Percentiles rank a stretch among this genome's conserved stretches.
These are phyloP conservation scores for Vitis vinifera DNA, from an alignment of 164 flowering plant species.

Conservation along the genomic window DNA sequence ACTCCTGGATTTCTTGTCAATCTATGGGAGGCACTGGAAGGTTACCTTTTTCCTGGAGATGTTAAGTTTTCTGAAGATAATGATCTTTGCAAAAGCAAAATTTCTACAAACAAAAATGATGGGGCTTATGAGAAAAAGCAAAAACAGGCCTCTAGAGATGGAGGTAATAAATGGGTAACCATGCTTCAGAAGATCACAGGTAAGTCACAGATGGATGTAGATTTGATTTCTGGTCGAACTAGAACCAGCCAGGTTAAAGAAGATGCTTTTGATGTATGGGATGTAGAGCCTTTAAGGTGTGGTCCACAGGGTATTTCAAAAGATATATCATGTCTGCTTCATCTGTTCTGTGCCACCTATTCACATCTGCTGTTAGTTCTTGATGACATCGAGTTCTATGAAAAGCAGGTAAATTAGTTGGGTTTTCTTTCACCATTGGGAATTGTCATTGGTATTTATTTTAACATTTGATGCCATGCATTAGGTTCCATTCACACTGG, in stretches of 20 bases:
- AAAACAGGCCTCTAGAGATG: slow-evolving; percentile 46
- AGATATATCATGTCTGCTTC: slow-evolving; percentile 63
- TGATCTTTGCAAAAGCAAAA: slow-evolving; percentile 18
- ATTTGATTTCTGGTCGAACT: slow-evolving; percentile 20
- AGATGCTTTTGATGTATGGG: slow-evolving; percentile 58
- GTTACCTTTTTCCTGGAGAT: slow-evolving; percentile 38
- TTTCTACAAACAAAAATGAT: slow-evolving; percentile 23
- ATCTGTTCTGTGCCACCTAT: slow-evolving; percentile 85
- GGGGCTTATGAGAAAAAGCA: slow-evolving; percentile 38
- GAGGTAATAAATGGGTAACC: slow-evolving; percentile 65
- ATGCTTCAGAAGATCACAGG: slow-evolving; percentile 74
- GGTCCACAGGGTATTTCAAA: slow-evolving; percentile 73
- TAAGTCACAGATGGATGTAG: slow-evolving; percentile 47
- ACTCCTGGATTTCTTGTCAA: slow-evolving; percentile 76
- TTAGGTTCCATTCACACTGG: slow-evolving; percentile 87
- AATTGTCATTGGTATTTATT: slow-evolving; percentile 1
- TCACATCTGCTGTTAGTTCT: slow-evolving; percentile 87
- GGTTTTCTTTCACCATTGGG: slow-evolving; percentile 2
- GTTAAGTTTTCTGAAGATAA: slow-evolving; percentile 12
- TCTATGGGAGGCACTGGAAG: slow-evolving; percentile 71
- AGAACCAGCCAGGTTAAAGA: slow-evolving; percentile 22
- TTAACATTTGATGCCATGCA: slow-evolving; percentile 19
- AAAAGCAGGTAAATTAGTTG: slow-evolving; percentile 71
- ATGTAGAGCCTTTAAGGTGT: slow-evolving; percentile 59
- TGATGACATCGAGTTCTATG: slow-evolving; percentile 96